Percentiles rank a stretch among this genome's conserved stretches.
Evolutionary conservation across 306 rosid genomes (phyloP).

Genomic region (Fragaria nilgerrensis): DNA sequence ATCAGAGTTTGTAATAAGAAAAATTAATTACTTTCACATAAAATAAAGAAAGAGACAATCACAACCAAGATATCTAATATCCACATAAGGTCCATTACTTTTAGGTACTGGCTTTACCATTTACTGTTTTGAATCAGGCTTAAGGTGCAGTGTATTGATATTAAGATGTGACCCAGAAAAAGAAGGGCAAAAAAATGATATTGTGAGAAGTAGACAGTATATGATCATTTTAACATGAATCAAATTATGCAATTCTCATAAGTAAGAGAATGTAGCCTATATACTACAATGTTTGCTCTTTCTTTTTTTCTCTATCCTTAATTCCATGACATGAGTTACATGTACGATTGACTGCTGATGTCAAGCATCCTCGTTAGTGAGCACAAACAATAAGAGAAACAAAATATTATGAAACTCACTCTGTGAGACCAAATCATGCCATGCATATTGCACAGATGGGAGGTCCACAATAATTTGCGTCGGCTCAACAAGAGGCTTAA

Average conservation of each 20-base stretch:
- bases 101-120: too few species aligned
- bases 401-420: conserved; percentile 39
- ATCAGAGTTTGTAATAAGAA: neutral
- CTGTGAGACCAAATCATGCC: conserved; percentile 92
- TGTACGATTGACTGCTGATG: neutral
- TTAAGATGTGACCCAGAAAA: neutral
- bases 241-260: neutral
- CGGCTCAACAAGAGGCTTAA: conserved; percentile 83
- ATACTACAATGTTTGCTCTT: neutral
- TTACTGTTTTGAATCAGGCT: neutral
- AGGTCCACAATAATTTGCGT: conserved; percentile 54
- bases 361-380: neutral
- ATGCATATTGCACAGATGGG: conserved; percentile 57
- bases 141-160: neutral
- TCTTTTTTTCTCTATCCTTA: neutral
- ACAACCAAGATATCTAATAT: neutral
- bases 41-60: neutral
- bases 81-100: neutral
- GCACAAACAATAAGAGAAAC: conserved; percentile 3
- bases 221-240: neutral
- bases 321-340: neutral
- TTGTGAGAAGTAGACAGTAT: neutral
- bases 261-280: neutral
- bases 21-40: neutral
- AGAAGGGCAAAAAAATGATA: neutral